Base-by-base conservation (phyloP, 257 asterid species). In the Anisodus acutangulus region DNA sequence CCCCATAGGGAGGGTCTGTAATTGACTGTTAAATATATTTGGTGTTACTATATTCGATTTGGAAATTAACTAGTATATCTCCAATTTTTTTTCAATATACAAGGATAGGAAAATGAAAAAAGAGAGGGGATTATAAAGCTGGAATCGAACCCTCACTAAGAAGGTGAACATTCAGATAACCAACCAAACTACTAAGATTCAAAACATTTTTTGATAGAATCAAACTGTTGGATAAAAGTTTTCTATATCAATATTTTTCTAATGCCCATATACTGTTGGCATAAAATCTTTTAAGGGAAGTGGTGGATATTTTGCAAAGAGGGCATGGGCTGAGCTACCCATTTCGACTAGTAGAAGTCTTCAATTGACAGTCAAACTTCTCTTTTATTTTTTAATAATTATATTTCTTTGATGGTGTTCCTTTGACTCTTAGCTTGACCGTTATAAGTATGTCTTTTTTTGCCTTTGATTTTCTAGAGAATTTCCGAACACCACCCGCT, bases 401-500 rank as follows among this genome's bases (percentile, higher is more conserved):
- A 72, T 6, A 22, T 74, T 47, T 45, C 37, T 4, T 17, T 43
- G 55, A 70, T 41, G 55, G 59, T 47, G 31, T 22, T 6, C n/a
- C 11, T 49, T 72, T 47, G 79, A 45, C 58, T 72, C n/a, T 11
- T 71, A 45, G 9, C 8, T 70, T 70, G 79, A 71, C 79, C 80
- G 41, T 71, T 17, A 64, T 31, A 64, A 45, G 19, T 71, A 45
- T 71, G 58, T 45, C 22, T 0, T 15, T 13, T 69, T 16, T n/a
- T 72, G n/a, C 60, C 43, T 72, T 19, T 5, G 60, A 72, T 72
- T 72, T 71, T 72, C 59, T 51, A 49, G 80, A 9, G 43, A 49
- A 74, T 74, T 47, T 74, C 60, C n/a, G 4, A 74, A 19, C 60
- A n/a, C 39, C 39, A 7, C 19, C 69, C 39, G 8, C 35, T 19